phyloP scores from a whole-genome alignment of 1,139 yeast genomes.

The Arxiozyma telluris region DNA sequence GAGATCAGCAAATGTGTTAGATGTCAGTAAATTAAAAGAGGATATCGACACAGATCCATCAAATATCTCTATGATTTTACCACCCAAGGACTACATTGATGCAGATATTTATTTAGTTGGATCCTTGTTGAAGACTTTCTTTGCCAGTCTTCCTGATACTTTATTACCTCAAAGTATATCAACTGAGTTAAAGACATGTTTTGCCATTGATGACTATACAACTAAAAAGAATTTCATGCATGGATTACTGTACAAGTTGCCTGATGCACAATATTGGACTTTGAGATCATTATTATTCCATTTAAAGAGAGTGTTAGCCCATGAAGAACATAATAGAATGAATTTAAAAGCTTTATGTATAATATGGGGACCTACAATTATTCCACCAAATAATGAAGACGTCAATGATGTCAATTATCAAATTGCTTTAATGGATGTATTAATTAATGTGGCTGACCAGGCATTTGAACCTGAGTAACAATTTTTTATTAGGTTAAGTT shows the following conservation, averaged over 20 bases:
- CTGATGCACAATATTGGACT: slow-evolving; percentile 93
- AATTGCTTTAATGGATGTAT: slow-evolving; percentile 74
- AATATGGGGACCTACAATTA: slow-evolving; percentile 90
- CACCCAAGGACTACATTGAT: slow-evolving; percentile 46
- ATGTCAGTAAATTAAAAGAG: slow-evolving; percentile 62
- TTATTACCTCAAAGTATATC: slow-evolving; percentile 51
- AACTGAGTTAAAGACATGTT: slow-evolving; percentile 59
- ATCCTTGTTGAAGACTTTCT: slow-evolving; percentile 59
- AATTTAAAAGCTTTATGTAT: slow-evolving; percentile 67
- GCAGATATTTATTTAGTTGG: slow-evolving; percentile 69
- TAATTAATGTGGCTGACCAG: slow-evolving; percentile 74
- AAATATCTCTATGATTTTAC: slow-evolving; percentile 47
- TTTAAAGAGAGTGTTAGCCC: slow-evolving; percentile 60
- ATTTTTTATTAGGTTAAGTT: not conserved
- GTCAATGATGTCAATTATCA: slow-evolving; percentile 76
- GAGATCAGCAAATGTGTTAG: slow-evolving; percentile 68
- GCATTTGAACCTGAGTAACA: slow-evolving; percentile 64
- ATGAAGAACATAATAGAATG: slow-evolving; percentile 68
- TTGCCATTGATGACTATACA: slow-evolving; percentile 52
- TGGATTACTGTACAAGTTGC: slow-evolving; percentile 76
- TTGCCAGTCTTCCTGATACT: slow-evolving; percentile 63
- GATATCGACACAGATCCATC: slow-evolving; percentile 74
- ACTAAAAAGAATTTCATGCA: slow-evolving; percentile 68
- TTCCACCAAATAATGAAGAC: slow-evolving; percentile 51
- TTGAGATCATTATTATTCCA: slow-evolving; percentile 78